Base-by-base conservation (phyloP, 192 early-diverging fungal species). In the Endogone sp. region DNA sequence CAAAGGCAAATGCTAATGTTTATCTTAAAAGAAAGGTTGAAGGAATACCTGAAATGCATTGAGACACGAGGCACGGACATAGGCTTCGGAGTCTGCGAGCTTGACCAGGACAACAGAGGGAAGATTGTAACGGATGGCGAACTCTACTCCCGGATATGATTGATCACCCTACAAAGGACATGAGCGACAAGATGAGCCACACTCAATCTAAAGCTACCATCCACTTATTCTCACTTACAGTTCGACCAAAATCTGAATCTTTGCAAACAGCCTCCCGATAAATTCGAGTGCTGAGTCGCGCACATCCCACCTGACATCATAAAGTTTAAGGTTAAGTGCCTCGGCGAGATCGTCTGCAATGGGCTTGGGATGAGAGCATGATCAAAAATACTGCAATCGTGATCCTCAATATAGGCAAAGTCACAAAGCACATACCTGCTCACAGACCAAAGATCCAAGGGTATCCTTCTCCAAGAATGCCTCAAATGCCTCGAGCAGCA, bases 231-330 rank as follows among this genome's bases (percentile, higher is more conserved):
- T 16, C 1, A 49, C 16, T 16, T 6, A 16, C 37, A 16, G 16
- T 16, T 11, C 21, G 27, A 54, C 25, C 22, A 11, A 2, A 2
- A 62, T 29, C 55, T 70, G 65, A 63, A 77, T 71, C 24, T 54
- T 22, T 3, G 72, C 70, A 72, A 82, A 84, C n/a, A 86, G 71
- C 54, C 49, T 54, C 24, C 79, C 82, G 62, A 84, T 77, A 58
- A 81, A 86, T 64, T 82, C 77, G 26, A 86, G 60, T 20, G 71
- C 75, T 20, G 77, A 78, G 62, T 84, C 82, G 16, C 85, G 82
- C 20, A 84, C 71, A 73, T 86, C 80, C 81, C 85, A 84, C 37
- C 81, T 76, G 24, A 62, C 67, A 63, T 86, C 85, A 49, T 73
- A 69, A 2, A 81, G 64, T 29, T 82, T 84, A 2, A 78, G 28